Percentiles rank a stretch among this genome's conserved stretches.
These are phyloP conservation scores for Jaapia argillacea DNA, from an alignment of 768 basidiomycete genomes.

Conservation along the genomic window DNA sequence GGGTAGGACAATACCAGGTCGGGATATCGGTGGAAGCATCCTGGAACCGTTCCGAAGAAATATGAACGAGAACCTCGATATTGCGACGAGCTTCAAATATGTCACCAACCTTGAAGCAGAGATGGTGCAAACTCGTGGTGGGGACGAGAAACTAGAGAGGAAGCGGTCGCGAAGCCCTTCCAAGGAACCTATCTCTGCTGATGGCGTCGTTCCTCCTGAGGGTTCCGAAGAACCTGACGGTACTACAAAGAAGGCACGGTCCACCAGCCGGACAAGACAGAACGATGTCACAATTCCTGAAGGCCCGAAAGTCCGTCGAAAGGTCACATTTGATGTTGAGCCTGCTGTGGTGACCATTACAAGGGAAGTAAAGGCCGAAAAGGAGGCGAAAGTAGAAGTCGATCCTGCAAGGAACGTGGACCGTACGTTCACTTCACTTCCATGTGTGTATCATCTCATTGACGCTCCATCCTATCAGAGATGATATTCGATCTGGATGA, in stretches of 20 bases:
- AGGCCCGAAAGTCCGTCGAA: conserved; percentile 43
- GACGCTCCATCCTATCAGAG: no score
- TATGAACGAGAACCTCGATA: conserved; percentile 35
- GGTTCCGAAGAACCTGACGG: no score
- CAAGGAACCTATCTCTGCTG: no score
- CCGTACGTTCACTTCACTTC: no score
- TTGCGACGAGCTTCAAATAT: conserved; percentile 37
- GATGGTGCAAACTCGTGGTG: conserved; percentile 12
- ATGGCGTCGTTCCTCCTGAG: no score
- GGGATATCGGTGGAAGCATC: not conserved
- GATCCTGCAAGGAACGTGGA: conserved; percentile 7
- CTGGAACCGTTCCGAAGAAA: conserved; percentile 15
- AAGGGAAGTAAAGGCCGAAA: conserved; percentile 22
- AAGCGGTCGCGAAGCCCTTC: no score
- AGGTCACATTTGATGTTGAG: conserved; percentile 66
- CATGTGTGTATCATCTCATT: no score
- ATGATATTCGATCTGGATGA: conserved; percentile 68
- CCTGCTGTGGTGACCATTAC: conserved; percentile 43
- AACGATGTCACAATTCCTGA: conserved; percentile 9
- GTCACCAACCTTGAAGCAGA: conserved; percentile 34
- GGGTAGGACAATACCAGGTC: no score
- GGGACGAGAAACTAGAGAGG: no score
- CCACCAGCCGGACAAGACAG: not conserved
- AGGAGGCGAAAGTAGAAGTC: conserved; percentile 21
- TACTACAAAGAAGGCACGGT: not conserved